These are phyloP conservation scores for Brettanomyces naardenensis DNA, from an alignment of 805 yeast genomes.

Conservation along the genomic window DNA sequence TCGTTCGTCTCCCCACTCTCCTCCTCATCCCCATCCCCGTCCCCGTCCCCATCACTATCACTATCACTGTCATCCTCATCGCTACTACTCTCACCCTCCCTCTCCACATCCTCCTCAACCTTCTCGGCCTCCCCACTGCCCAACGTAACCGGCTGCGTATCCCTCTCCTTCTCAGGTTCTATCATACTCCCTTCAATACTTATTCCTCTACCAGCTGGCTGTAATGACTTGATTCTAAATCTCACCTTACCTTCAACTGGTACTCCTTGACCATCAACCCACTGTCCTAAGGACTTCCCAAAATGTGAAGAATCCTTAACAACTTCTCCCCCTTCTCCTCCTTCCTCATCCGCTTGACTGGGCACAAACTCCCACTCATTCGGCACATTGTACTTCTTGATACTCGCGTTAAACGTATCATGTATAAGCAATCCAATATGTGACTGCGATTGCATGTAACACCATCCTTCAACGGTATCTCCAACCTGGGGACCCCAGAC, in stretches of 20 bases:
- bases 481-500: constrained; percentile 91
- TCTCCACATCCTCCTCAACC: constrained; percentile 1
- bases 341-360: constrained; percentile 56
- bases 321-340: constrained; percentile 7
- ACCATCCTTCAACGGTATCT: constrained; percentile 77
- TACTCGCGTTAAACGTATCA: constrained; percentile 92
- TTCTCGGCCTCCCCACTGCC: constrained; percentile 10
- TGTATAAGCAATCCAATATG: constrained; percentile 87
- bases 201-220: constrained; percentile 72
- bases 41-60: constrained; percentile 1
- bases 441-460: constrained; percentile 86
- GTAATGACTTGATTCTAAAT: constrained; percentile 67
- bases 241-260: constrained; percentile 76
- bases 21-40: constrained; percentile 4
- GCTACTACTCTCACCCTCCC: constrained; percentile 1
- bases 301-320: constrained; percentile 1
- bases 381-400: constrained; percentile 83
- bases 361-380: constrained; percentile 78
- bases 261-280: constrained; percentile 72
- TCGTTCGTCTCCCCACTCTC: background rate
- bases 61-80: constrained; percentile 1
- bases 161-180: constrained; percentile 47
- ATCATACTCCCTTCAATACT: constrained; percentile 84
- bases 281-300: constrained; percentile 61
- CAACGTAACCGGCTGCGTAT: constrained; percentile 42